Evolutionary conservation across 805 yeast species (phyloP).

Genomic region (Candida maesae): DNA sequence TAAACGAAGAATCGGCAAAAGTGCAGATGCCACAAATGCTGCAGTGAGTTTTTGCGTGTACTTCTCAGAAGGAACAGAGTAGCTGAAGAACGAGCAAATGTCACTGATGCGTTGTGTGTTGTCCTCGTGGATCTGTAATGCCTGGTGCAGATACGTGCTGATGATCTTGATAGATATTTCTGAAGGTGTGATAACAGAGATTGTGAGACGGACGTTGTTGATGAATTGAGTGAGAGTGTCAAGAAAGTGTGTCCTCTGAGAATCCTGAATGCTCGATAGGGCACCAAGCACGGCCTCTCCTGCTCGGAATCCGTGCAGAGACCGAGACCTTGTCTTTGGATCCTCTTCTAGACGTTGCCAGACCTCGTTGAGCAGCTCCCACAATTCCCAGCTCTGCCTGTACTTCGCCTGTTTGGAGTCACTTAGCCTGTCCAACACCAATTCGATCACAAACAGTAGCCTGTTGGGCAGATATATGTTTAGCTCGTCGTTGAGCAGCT

Average conservation of each 20-base stretch:
- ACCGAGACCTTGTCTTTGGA: constrained; percentile 34
- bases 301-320: constrained; percentile 40
- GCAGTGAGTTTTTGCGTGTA: constrained; percentile 17
- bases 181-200: constrained; percentile 8
- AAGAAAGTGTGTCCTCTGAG: neutral
- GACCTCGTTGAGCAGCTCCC: constrained; percentile 45
- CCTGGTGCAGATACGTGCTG: constrained; percentile 16
- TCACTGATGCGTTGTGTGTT: constrained; percentile 1
- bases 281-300: constrained; percentile 33
- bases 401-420: constrained; percentile 42
- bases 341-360: constrained; percentile 34
- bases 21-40: constrained; percentile 18
- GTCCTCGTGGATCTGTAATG: neutral
- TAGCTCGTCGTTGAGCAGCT: constrained; percentile 32
- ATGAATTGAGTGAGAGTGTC: constrained; percentile 11
- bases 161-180: constrained; percentile 17
- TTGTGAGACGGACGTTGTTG: constrained; percentile 16
- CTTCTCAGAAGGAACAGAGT: constrained; percentile 14
- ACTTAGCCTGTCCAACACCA: constrained; percentile 56
- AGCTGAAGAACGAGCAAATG: constrained; percentile 17
- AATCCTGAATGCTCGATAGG: constrained; percentile 14
- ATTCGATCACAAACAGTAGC: constrained; percentile 51
- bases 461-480: constrained; percentile 51
- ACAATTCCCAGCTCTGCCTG: constrained; percentile 39
- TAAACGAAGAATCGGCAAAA: constrained; percentile 15